These are phyloP conservation scores for Globisporangium viniferum DNA, from an alignment of 352 stramenopile genomes.

Conservation along the genomic window DNA sequence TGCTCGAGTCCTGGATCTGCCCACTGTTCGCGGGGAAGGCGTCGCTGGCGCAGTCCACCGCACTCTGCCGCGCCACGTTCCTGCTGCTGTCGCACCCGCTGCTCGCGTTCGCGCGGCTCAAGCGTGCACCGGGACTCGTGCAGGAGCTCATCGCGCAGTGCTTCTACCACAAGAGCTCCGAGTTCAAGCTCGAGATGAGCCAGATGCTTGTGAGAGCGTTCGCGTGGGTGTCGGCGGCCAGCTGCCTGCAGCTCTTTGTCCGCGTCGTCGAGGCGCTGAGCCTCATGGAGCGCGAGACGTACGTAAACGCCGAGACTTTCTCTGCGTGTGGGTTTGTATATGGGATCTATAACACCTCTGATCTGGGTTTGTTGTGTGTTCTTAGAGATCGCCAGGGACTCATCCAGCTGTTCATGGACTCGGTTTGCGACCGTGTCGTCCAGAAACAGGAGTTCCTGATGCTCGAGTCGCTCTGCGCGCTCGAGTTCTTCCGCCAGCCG, in stretches of 20 bases:
- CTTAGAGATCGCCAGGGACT: conserved; percentile 46
- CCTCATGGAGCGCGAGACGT: conserved; percentile 62
- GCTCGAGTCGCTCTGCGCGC: conserved; percentile 48
- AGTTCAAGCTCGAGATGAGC: conserved; percentile 53
- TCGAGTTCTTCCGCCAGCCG: conserved; percentile 38
- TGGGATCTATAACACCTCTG: no score
- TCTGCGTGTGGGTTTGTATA: not conserved
- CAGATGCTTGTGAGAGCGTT: conserved; percentile 58
- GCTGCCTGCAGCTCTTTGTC: conserved; percentile 43
- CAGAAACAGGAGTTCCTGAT: conserved; percentile 42
- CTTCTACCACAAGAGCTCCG: conserved; percentile 45
- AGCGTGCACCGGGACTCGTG: conserved; percentile 36
- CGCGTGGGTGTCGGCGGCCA: conserved; percentile 44
- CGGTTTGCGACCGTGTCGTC: conserved; percentile 35
- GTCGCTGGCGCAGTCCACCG: conserved; percentile 45
- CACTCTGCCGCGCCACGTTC: conserved; percentile 56
- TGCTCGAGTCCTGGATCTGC: conserved; percentile 57
- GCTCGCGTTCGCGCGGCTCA: conserved; percentile 49
- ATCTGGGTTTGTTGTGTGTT: not conserved
- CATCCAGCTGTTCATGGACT: conserved; percentile 38
- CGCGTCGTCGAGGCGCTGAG: conserved; percentile 58
- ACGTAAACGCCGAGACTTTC: conserved; percentile 9
- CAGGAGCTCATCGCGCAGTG: conserved; percentile 65
- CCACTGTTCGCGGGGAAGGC: conserved; percentile 46
- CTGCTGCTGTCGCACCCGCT: conserved; percentile 69